Base-by-base conservation (phyloP, 345 rosid genomes). In the Isatis tinctoria region DNA sequence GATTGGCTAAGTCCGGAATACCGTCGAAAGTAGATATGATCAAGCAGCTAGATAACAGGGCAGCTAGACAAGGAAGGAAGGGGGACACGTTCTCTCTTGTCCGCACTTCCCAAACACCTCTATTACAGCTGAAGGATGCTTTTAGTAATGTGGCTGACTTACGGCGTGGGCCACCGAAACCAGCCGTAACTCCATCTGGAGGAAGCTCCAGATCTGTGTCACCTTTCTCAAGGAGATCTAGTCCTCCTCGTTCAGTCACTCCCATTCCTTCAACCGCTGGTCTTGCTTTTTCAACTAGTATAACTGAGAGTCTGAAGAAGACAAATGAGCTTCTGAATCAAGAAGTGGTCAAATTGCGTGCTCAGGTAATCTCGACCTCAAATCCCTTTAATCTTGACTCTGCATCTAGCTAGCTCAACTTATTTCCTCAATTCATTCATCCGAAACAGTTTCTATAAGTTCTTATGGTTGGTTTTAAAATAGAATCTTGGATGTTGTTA, bases 201-300 rank as follows among this genome's bases (percentile, higher is more conserved):
- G 89, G 81, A 64, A 92, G 85, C 83, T 95, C 99, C 18, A 85
- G 97, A 82, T 90, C 99, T 0, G 92, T 95, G 68, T 95, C 99
- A 35, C 99, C 97, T 81, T 92, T 95, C 83, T 92, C 97, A 11
- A 85, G 96, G 84, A 92, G 87, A 77, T 84, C 97, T 63, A 92
- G 99, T 67, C 98, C 99, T 20, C 97, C 98, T 47, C 96, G 97
- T 66, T 95, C 92, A 69, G 92, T 91, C 14, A 95, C 99, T 20
- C 98, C 98, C 36, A 85, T 95, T 70, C 97, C 97, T 63, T 88
- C 91, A 14, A 83, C 88, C 3, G 79, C 87, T 7, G 98, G 98
- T 54, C 89, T 95, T 74, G 87, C 84, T 12, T 91, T 91, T 43
- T 90, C 97, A 8, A 88, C 87, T 78, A 90, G 86, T 76, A 73